Evolutionary conservation across 805 yeast species (phyloP).

Genomic region (Starmerella stigmatis): DNA sequence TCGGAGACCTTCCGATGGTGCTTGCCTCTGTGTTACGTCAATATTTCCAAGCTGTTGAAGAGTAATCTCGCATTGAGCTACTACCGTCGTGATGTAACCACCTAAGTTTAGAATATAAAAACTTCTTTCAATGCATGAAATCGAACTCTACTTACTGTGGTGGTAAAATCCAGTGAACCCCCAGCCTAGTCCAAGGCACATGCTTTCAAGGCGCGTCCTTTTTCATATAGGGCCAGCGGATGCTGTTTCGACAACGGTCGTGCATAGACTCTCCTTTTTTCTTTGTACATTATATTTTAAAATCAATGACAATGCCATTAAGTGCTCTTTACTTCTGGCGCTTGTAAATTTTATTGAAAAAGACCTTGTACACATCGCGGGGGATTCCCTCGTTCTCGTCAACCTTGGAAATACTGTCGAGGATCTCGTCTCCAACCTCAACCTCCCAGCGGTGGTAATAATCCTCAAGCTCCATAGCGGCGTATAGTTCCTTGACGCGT

Average conservation of each 20-base stretch:
- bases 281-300: too few species aligned
- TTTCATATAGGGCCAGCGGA: too few species aligned
- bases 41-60: slow-evolving; percentile 44
- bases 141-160: too few species aligned
- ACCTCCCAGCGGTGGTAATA: slow-evolving; percentile 79
- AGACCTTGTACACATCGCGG: slow-evolving; percentile 69
- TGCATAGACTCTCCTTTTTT: too few species aligned
- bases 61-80: not conserved
- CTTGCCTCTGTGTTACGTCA: slow-evolving; percentile 81
- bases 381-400: slow-evolving; percentile 95
- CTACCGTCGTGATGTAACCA: too few species aligned
- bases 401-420: slow-evolving; percentile 49
- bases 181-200: too few species aligned
- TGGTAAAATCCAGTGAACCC: too few species aligned
- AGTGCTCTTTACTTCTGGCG: slow-evolving; percentile 82
- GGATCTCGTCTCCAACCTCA: slow-evolving; percentile 52
- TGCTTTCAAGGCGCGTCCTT: too few species aligned
- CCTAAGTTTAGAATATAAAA: too few species aligned
- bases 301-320: too few species aligned
- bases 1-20: slow-evolving; percentile 85
- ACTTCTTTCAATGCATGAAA: too few species aligned
- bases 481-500: slow-evolving; percentile 60
- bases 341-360: slow-evolving; percentile 85
- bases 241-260: too few species aligned
- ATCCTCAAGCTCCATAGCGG: slow-evolving; percentile 58